Conservation (phyloP, 2,329 filamentous ascomycete species). For the Parafenestella ontariensis region DNA sequence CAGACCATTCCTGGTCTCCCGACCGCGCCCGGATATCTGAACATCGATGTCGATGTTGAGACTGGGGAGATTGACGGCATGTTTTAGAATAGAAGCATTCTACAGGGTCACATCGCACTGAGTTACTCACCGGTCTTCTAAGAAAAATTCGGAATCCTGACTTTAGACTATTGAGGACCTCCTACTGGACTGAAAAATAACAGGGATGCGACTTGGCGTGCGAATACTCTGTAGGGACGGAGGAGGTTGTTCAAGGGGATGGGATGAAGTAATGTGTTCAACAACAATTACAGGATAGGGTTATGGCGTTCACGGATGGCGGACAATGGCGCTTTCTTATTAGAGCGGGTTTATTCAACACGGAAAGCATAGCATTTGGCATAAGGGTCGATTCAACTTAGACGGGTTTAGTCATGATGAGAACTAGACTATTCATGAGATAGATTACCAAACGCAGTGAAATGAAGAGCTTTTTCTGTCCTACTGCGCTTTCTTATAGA, state of each 20-base stretch:
- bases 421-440: too few species aligned
- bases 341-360: not conserved
- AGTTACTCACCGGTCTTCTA: too few species aligned
- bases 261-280: slow-evolving; percentile 1
- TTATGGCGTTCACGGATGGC: not conserved
- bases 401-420: too few species aligned
- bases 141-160: too few species aligned
- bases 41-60: slow-evolving; percentile 74
- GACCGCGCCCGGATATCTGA: slow-evolving; percentile 93
- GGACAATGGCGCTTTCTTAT: not conserved
- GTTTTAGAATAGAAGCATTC: slow-evolving; percentile 66
- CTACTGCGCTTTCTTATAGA: too few species aligned
- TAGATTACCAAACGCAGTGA: too few species aligned
- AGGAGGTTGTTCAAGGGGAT: too few species aligned
- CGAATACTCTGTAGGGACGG: too few species aligned
- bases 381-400: not conserved
- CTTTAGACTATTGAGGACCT: too few species aligned
- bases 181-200: not conserved
- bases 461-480: too few species aligned
- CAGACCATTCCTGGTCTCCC: slow-evolving; percentile 97
- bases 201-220: too few species aligned
- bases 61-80: slow-evolving; percentile 70
- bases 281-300: not conserved
- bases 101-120: too few species aligned
- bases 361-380: not conserved